Evolutionary conservation across 139 green algal genomes (phyloP), one percentile per base, ranked within the genome.

Genomic region (Closterium sp.): DNA sequence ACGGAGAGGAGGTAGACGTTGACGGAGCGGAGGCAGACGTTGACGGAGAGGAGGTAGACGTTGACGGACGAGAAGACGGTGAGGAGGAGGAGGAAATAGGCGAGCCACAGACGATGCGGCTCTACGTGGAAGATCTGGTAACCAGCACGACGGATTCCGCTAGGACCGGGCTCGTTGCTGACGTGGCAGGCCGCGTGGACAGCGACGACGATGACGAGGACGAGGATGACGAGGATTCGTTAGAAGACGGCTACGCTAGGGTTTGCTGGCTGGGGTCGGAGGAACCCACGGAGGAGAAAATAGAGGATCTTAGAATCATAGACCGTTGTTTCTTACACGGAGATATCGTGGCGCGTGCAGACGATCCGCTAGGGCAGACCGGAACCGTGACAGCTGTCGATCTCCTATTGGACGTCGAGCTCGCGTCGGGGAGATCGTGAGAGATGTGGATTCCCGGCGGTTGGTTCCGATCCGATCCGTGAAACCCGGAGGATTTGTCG

Each of bases 271-370:
- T 95, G 8, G 55, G 32, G 6, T 32, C 12, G 9, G 30, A 64
- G 9, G 93, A 89, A 34, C n/a, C 36, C 38, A 9, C 34, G 0
- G 38, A 81, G 33, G 90, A 93, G 23, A 2, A 9, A 90, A 25
- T 85, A 0, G n/a, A 89, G 34, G 33, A 86, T 31, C 92, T 95
- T 28, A 25, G 31, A 28, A 90, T 95, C 25, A 30, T 95, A 21
- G 94, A 95, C 69, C 84, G 94, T 9, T 88, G 87, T 31, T 81
- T 95, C 81, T 23, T 95, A 30, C 91, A 94, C 84, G 94, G 94
- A 25, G 93, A 96, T 35, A 84, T 96, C 30, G 94, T 96, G 10
- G 94, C 93, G 2, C 25, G 69, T 8, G 89, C 89, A 3, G 19
- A n/a, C 4, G 90, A 96, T 84, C 93, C 93, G 33, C 91, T 96